phyloP scores from a whole-genome alignment of 2,329 filamentous ascomycete genomes.

The Fusarium anthophilum region DNA sequence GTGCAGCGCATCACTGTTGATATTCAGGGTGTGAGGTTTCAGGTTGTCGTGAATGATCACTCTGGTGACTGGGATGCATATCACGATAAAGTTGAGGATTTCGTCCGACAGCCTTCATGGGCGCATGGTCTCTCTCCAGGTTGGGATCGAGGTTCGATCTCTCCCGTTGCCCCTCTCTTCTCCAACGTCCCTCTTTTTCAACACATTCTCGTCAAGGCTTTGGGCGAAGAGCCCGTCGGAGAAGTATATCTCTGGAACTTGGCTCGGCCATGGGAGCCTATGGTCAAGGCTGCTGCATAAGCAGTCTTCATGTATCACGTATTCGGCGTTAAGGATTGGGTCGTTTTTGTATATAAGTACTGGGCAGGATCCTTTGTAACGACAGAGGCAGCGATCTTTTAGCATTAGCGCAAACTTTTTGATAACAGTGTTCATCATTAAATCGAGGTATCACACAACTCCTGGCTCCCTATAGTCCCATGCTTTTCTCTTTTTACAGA shows the following conservation, averaged over 20 bases:
- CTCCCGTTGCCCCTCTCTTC: constrained; percentile 43
- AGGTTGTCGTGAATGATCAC: constrained; percentile 51
- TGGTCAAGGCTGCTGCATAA: constrained; percentile 52
- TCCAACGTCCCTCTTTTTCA: constrained; percentile 44
- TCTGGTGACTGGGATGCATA: constrained; percentile 47
- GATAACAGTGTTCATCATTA: constrained; percentile 39
- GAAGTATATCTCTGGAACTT: constrained; percentile 55
- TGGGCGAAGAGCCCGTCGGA: constrained; percentile 45
- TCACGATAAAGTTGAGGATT: constrained; percentile 47
- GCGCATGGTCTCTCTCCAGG: constrained; percentile 40
- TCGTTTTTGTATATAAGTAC: constrained; percentile 18
- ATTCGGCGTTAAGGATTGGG: constrained; percentile 21
- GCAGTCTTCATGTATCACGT: background rate
- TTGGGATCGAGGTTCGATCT: constrained; percentile 42
- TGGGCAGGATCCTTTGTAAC: constrained; percentile 8
- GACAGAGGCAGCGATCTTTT: constrained; percentile 15
- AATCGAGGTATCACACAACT: constrained; percentile 46
- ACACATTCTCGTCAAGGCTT: constrained; percentile 50
- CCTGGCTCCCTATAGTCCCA: constrained; percentile 40
- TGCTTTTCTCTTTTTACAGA: constrained; percentile 33
- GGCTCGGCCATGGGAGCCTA: constrained; percentile 54
- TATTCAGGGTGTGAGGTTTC: constrained; percentile 52
- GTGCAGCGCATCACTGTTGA: constrained; percentile 51
- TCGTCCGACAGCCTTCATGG: constrained; percentile 45
- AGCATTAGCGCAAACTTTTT: constrained; percentile 30